Base-by-base conservation (phyloP, 1,139 yeast genomes). In the Hyphopichia wangnamkhiaoensis region DNA sequence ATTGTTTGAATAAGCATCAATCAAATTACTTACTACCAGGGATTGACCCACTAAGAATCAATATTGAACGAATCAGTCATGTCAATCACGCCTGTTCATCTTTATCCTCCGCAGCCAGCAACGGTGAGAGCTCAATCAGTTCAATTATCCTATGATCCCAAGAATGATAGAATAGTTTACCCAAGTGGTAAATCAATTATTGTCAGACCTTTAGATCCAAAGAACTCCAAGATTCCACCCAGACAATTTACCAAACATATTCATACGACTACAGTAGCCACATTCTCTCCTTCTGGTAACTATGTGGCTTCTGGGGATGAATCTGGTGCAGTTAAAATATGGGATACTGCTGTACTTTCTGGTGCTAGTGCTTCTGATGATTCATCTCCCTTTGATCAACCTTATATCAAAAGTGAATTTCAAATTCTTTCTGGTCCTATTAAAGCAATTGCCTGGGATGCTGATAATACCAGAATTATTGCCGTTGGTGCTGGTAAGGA, bases 401-500 rank as follows among this genome's bases (percentile, higher is more conserved):
- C 83, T 41, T 60, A 72, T 21, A 66, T 88, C 37, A 91, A 91
- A 63, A 84, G 91, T 42, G 96, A 91, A 52, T 88, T 82, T 58
- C 88, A 79, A 49, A 81, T 90, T 25, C 77, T 93, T 45, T 78
- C 87, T 29, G 97, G 97, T 2, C 80, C 89, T 12, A 82, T 94
- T 54, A 84, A 79, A 48, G 89, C 89, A 45, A 71, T 93, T 46
- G 83, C 91, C 1, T 94, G 98, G 98, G 98, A 94, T 59, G 84
- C 85, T 16, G 98, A 94, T 54, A 80, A 83, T 37, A 71, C 82
- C 42, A 75, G 98, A 48, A 68, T 94, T 40, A 87, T 94, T 57
- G 96, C 96, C 1, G 98, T 91, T 9, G 99, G 99, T 38, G 85
- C 87, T 52, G 98, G 98, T 35, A 84, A 85, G 53, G 97, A 91